Conservation (phyloP, 768 basidiomycete species). For the Cubamyces sp. region DNA sequence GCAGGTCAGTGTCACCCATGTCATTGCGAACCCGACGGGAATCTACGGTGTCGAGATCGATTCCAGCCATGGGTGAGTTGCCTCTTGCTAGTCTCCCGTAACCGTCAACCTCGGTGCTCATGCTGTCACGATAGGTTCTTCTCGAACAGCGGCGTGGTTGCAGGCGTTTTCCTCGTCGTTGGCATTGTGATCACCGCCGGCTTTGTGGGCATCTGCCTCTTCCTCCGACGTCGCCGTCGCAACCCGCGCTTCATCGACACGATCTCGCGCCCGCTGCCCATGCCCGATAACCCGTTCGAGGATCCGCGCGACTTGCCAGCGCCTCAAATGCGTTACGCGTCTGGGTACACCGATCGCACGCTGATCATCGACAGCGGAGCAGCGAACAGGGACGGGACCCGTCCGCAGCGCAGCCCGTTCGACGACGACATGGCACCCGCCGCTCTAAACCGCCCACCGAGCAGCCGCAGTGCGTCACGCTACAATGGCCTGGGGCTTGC, state of each 20-base stretch:
- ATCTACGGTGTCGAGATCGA: constrained; percentile 32
- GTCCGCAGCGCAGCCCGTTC: constrained; percentile 15
- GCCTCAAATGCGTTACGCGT: constrained; percentile 27
- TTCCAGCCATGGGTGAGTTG: constrained; percentile 27
- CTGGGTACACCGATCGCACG: constrained; percentile 16
- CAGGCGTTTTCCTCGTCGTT: constrained; percentile 73
- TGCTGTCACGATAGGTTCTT: constrained; percentile 54
- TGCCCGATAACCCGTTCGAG: constrained; percentile 42
- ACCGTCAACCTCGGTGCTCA: background rate
- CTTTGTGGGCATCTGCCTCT: constrained; percentile 43
- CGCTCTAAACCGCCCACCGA: background rate
- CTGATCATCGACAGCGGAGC: constrained; percentile 8
- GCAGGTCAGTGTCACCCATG: constrained; percentile 52
- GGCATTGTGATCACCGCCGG: constrained; percentile 58
- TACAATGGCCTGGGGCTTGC: constrained; percentile 15
- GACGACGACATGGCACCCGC: constrained; percentile 9
- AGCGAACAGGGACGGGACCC: background rate
- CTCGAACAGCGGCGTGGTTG: constrained; percentile 66
- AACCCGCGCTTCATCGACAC: constrained; percentile 26
- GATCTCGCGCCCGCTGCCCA: constrained; percentile 30
- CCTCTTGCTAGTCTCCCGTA: background rate
- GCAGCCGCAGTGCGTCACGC: constrained; percentile 1
- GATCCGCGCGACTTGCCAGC: constrained; percentile 33
- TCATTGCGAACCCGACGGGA: constrained; percentile 54
- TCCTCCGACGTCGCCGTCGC: constrained; percentile 44